Evolutionary conservation across 2,329 filamentous ascomycete genomes (phyloP).

Genomic region (Colletotrichum costaricense): DNA sequence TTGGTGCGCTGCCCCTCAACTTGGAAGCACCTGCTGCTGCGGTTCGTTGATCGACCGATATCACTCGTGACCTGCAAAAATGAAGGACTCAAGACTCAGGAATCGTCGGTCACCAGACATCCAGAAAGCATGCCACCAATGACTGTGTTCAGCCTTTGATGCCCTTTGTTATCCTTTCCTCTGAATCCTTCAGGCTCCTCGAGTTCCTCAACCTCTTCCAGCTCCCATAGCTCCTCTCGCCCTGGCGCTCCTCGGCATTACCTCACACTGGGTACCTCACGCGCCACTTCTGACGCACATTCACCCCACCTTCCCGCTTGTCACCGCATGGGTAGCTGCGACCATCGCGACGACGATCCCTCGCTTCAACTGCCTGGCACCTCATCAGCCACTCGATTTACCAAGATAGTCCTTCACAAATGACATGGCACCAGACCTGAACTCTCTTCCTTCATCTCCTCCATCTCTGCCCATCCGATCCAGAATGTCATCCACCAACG

Average conservation of each 20-base stretch:
- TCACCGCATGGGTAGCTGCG: constrained; percentile 7
- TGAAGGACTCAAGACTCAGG: not conserved
- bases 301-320: constrained; percentile 29
- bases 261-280: constrained; percentile 20
- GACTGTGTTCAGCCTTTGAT: not conserved
- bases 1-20: not conserved
- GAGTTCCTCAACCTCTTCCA: not conserved
- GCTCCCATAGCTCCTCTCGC: not conserved
- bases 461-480: constrained; percentile 21
- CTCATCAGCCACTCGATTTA: constrained; percentile 1
- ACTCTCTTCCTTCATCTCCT: constrained; percentile 33
- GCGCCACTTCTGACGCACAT: constrained; percentile 32
- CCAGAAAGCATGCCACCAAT: constrained; percentile 3
- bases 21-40: not conserved
- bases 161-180: not conserved
- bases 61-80: constrained; percentile 21
- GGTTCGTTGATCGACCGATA: constrained; percentile 18
- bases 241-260: constrained; percentile 3
- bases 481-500: constrained; percentile 36
- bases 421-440: constrained; percentile 33
- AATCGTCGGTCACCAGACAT: constrained; percentile 19
- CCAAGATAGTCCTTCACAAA: constrained; percentile 3
- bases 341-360: constrained; percentile 23
- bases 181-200: not conserved
- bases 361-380: not conserved